Evolutionary conservation across 768 basidiomycete species (phyloP), one percentile per base, ranked within the genome.

Genomic region (Dioszegia crocea): DNA sequence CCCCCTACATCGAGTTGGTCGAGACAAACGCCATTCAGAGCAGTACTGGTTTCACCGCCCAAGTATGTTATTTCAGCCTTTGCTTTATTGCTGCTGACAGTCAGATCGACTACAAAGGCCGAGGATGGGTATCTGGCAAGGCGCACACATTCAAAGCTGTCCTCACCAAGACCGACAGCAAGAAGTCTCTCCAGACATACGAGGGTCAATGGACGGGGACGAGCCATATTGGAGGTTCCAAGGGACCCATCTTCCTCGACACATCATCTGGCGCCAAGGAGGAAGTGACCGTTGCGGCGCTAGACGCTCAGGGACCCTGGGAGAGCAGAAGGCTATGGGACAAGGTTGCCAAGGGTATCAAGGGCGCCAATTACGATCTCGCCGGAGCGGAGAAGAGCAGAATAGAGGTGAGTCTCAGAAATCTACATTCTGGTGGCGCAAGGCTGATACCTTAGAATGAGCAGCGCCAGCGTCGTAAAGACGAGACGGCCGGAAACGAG

Each of bases 81-180:
- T 26, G 4, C 39, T 4, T 41, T 6, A n/a, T 17, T 12, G 19
- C 3, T 6, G 51, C 45, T 79, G 83, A 51, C 78, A 55, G 74
- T 71, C 65, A 82, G 75, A 86, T 97, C 76, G 90, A 94, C 65
- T 98, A 94, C 82, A 91, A 91, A 74, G 94, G 93, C 77, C 91
- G 90, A 72, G 94, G 93, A 26, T 98, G 93, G 80, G 90, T 97
- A 75, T 84, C 85, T 33, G 93, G 94, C 56, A 93, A 91, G 76
- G 85, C 89, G 3, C 94, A 99, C 79, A 81, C 85, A 2, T 96
- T 92, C 84, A 93, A 91, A 77, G 91, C 94, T 10, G 81, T 81
- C 1, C 75, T 91, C n/a, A 74, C 82, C 0, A 46, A 65, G 39
- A 62, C 65, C 83, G 11, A 80, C 83, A 30, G 33, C 51, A 38